These are phyloP conservation scores for Wakefieldia striispora DNA, from an alignment of 768 basidiomycete species.

Conservation along the genomic window DNA sequence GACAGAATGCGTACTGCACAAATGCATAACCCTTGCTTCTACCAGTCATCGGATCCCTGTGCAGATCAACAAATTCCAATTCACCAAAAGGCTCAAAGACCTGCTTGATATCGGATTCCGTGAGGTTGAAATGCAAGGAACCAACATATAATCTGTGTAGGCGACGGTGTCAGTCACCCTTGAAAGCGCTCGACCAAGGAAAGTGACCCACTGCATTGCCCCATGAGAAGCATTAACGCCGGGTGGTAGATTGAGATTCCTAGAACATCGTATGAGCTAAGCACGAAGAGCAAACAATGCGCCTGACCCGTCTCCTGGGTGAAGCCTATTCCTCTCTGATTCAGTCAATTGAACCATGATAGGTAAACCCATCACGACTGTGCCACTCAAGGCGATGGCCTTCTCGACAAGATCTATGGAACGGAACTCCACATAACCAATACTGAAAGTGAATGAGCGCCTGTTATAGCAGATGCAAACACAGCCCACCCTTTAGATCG, in stretches of 20 bases:
- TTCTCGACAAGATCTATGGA: constrained; percentile 88
- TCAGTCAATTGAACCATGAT: constrained; percentile 97
- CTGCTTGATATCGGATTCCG: constrained; percentile 96
- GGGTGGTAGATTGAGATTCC: constrained; percentile 79
- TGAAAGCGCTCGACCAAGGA: constrained; percentile 15
- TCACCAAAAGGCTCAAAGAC: constrained; percentile 99
- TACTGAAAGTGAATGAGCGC: constrained; percentile 47
- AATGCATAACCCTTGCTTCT: constrained; percentile 98
- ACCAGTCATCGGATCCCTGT: constrained; percentile 91
- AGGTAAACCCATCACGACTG: constrained; percentile 96
- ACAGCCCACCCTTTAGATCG: constrained; percentile 90
- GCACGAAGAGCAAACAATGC: constrained; percentile 1
- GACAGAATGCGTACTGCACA: constrained; percentile 68
- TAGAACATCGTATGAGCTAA: constrained; percentile 27
- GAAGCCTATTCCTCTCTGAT: constrained; percentile 88
- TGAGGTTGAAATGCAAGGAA: constrained; percentile 94
- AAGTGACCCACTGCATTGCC: constrained; percentile 73
- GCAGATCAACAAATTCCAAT: constrained; percentile 97
- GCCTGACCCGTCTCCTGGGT: constrained; percentile 83
- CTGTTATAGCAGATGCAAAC: neutral
- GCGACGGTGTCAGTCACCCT: constrained; percentile 9
- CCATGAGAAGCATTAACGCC: constrained; percentile 80
- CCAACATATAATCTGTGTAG: constrained; percentile 85
- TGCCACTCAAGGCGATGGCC: constrained; percentile 86
- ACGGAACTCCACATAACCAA: constrained; percentile 97